A percentile compares a stretch with the other conserved stretches of the same genome.
Conservation (phyloP, 2,329 filamentous ascomycete genomes). For the Spiromastix sp. region DNA sequence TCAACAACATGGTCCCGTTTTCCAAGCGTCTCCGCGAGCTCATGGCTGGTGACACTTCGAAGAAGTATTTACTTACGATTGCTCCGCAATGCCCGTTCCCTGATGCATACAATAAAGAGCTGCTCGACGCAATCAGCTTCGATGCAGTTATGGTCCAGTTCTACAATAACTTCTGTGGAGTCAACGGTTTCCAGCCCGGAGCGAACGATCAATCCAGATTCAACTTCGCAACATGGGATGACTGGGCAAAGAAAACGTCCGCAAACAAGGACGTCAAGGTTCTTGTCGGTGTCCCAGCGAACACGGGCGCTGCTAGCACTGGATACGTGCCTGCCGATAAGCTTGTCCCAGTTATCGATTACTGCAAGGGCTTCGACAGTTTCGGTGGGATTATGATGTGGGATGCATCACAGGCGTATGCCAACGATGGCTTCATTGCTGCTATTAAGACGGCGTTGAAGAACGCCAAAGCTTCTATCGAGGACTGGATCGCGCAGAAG, state of each 20-base stretch:
- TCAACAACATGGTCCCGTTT: constrained; percentile 52
- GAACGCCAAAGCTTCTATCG: no score
- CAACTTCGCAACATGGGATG: constrained; percentile 56
- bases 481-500: no score
- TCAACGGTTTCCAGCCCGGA: constrained; percentile 41
- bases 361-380: constrained; percentile 44
- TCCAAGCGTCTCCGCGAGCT: constrained; percentile 45
- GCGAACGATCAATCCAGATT: constrained; percentile 41
- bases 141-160: constrained; percentile 57
- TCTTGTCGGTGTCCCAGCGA: constrained; percentile 51
- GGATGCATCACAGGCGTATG: constrained; percentile 53
- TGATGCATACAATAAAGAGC: constrained; percentile 47
- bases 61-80: constrained; percentile 50
- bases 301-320: constrained; percentile 40
- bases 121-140: constrained; percentile 47
- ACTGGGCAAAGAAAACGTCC: constrained; percentile 50
- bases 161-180: constrained; percentile 59
- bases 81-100: constrained; percentile 61
- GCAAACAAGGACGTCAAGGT: constrained; percentile 52
- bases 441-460: constrained; percentile 31
- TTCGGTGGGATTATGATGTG: constrained; percentile 62
- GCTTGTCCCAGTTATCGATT: constrained; percentile 43
- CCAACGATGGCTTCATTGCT: constrained; percentile 47
- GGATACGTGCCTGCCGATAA: constrained; percentile 44
- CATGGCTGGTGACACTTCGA: constrained; percentile 44